Conservation (phyloP, 1,139 yeast species). For the Tardiomyces depauwii region DNA sequence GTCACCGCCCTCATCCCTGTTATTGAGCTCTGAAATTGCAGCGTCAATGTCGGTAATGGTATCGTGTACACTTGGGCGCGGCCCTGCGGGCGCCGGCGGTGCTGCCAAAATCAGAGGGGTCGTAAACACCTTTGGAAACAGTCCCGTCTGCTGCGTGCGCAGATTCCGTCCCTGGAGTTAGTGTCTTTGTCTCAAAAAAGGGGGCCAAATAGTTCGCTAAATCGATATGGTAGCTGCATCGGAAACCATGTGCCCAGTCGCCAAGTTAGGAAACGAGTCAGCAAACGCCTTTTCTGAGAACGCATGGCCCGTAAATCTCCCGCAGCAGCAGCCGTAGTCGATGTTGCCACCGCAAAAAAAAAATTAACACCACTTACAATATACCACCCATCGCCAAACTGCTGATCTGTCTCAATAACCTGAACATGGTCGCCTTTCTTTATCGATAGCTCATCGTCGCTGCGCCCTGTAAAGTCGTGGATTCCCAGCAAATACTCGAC, state of each 20-base stretch:
- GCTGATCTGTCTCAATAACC: slow-evolving; percentile 84
- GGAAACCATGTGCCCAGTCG: no score
- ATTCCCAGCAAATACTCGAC: slow-evolving; percentile 40
- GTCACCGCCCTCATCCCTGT: slow-evolving; percentile 10
- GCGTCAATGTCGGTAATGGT: slow-evolving; percentile 77
- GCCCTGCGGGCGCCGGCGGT: slow-evolving; percentile 1
- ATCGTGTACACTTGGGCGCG: slow-evolving; percentile 9
- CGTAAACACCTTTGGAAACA: slow-evolving; percentile 76
- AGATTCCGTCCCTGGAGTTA: slow-evolving; percentile 43
- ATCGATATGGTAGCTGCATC: no score
- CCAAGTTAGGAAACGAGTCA: no score
- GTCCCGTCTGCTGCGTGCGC: slow-evolving; percentile 60
- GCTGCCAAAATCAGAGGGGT: slow-evolving; percentile 3
- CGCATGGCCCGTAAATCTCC: no score
- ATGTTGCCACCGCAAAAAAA: slow-evolving; percentile 4
- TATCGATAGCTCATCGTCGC: slow-evolving; percentile 80
- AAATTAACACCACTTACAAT: slow-evolving; percentile 24
- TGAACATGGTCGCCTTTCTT: slow-evolving; percentile 78
- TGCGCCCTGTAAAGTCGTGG: slow-evolving; percentile 75
- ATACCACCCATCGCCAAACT: slow-evolving; percentile 97
- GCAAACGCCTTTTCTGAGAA: no score
- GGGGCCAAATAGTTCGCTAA: no score
- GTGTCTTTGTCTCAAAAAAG: no score
- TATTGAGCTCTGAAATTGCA: slow-evolving; percentile 58
- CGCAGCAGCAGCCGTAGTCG: no score